phyloP scores from a whole-genome alignment of 140 eudicot genomes.

The Ambrosia hybrid region DNA sequence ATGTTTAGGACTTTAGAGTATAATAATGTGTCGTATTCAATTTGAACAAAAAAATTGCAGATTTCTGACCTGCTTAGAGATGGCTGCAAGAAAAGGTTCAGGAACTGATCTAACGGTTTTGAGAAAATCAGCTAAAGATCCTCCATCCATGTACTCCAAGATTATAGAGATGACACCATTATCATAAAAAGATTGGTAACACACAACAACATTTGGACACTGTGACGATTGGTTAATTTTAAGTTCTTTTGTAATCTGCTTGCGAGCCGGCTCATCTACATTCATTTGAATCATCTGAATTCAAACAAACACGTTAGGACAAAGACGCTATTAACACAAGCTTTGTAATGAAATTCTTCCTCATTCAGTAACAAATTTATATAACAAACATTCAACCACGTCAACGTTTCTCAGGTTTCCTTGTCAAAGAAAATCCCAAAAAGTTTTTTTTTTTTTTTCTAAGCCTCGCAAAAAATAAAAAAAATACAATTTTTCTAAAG shows the following conservation, averaged over 20 bases:
- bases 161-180: slow-evolving; percentile 90
- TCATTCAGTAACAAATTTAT: not conserved
- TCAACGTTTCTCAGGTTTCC: not conserved
- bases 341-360: not conserved
- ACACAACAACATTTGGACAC: slow-evolving; percentile 71
- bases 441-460: not conserved
- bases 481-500: not conserved
- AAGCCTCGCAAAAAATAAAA: no score
- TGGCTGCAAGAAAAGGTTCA: slow-evolving; percentile 86
- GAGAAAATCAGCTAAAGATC: slow-evolving; percentile 89
- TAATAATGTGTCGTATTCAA: not conserved
- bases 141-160: slow-evolving; percentile 99
- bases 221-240: slow-evolving; percentile 96
- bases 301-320: not conserved
- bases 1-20: not conserved
- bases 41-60: not conserved
- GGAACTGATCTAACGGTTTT: slow-evolving; percentile 70
- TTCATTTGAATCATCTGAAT: slow-evolving; percentile 90
- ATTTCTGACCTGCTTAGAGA: slow-evolving; percentile 74
- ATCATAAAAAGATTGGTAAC: slow-evolving; percentile 89
- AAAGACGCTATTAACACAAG: not conserved
- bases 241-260: slow-evolving; percentile 81
- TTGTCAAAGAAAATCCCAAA: not conserved
- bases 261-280: slow-evolving; percentile 71
- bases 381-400: not conserved